A percentile compares a stretch with the other conserved stretches of the same genome.
phyloP scores from a whole-genome alignment of 495 filamentous ascomycete species.

The Hyaloscypha bicolor region DNA sequence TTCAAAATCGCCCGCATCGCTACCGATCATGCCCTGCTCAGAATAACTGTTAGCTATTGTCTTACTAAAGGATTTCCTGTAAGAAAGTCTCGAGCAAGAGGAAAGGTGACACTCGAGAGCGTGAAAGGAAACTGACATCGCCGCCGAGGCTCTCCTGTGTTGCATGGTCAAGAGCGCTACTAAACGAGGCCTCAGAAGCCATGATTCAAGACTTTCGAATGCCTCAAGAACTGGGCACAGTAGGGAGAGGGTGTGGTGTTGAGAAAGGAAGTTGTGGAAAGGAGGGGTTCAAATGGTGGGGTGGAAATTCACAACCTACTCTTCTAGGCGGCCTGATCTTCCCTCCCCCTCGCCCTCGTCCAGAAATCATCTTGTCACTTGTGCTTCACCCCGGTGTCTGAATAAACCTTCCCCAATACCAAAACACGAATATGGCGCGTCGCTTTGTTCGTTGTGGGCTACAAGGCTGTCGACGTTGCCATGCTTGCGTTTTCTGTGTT shows the following conservation, averaged over 20 bases:
- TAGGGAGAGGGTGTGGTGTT: background rate
- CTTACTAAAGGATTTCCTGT: background rate
- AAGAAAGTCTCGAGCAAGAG: background rate
- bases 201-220: background rate
- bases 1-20: constrained; percentile 31
- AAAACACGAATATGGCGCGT: constrained; percentile 5
- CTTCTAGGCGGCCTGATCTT: constrained; percentile 74
- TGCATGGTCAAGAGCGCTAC: constrained; percentile 7
- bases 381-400: background rate
- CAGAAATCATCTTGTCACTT: constrained; percentile 57
- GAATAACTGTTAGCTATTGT: background rate
- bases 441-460: constrained; percentile 1
- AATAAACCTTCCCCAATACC: background rate
- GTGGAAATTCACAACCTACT: constrained; percentile 48
- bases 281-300: constrained; percentile 8
- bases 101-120: background rate
- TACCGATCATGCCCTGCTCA: constrained; percentile 17
- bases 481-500: background rate
- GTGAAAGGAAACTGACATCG: background rate
- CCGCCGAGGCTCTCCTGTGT: background rate
- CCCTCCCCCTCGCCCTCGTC: constrained; percentile 57
- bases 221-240: background rate
- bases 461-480: constrained; percentile 15
- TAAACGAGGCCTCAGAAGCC: constrained; percentile 1
- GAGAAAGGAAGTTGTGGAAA: background rate